A percentile compares a stretch with the other conserved stretches of the same genome.
Conservation (phyloP, 2,329 filamentous ascomycete genomes). For the Nemania serpens region DNA sequence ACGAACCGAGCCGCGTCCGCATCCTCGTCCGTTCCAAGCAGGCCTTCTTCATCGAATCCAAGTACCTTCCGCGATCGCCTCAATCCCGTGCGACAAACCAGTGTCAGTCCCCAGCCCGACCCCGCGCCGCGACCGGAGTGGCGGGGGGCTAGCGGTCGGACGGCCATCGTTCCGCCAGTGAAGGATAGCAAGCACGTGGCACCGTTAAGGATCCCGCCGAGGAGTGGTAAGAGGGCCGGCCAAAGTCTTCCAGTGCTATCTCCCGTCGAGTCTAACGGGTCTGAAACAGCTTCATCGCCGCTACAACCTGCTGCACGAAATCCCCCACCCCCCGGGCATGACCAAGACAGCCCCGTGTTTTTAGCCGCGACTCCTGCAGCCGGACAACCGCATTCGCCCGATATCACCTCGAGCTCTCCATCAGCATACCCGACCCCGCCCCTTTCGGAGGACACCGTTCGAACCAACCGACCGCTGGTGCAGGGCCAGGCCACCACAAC, state of each 20-base stretch:
- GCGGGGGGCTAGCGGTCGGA: constrained; percentile 74
- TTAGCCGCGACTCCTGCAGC: constrained; percentile 32
- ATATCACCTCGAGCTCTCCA: constrained; percentile 19
- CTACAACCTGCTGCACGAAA: constrained; percentile 14
- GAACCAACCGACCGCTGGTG: constrained; percentile 19
- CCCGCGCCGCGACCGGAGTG: constrained; percentile 58
- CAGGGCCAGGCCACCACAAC: constrained; percentile 1
- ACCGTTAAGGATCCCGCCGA: constrained; percentile 61
- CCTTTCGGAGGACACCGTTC: constrained; percentile 39
- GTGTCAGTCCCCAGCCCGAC: constrained; percentile 34
- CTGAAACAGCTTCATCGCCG: constrained; percentile 43
- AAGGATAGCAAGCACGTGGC: constrained; percentile 61
- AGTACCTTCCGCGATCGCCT: constrained; percentile 52
- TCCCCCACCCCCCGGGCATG: constrained; percentile 12
- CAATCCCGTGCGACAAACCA: constrained; percentile 47
- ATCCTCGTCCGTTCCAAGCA: constrained; percentile 36
- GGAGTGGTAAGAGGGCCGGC: constrained; percentile 50
- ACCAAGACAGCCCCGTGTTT: constrained; percentile 19
- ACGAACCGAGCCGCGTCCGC: constrained; percentile 35
- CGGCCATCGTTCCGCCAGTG: constrained; percentile 66
- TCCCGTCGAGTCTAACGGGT: constrained; percentile 40
- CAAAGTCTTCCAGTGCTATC: constrained; percentile 36
- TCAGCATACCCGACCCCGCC: constrained; percentile 46
- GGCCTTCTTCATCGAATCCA: constrained; percentile 37
- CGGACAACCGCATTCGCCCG: constrained; percentile 32